A percentile compares a stretch with the other conserved stretches of the same genome.
phyloP scores from a whole-genome alignment of 495 filamentous ascomycete species.

The Amorphotheca resinae region DNA sequence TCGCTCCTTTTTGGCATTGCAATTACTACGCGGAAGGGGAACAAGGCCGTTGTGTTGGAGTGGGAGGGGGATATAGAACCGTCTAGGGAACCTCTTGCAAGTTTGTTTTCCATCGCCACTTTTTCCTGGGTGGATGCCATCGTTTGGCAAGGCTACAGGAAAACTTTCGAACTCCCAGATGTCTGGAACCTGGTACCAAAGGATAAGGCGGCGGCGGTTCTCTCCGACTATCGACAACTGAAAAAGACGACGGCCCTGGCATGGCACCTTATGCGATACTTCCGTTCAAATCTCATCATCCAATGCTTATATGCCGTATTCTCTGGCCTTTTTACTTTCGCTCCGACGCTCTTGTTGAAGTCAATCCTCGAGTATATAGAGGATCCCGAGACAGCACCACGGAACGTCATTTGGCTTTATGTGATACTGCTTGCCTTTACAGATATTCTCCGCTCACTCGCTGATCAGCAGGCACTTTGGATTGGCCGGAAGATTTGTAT shows the following conservation, averaged over 20 bases:
- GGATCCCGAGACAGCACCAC: slow-evolving; percentile 60
- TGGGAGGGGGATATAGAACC: slow-evolving; percentile 81
- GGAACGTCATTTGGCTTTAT: slow-evolving; percentile 91
- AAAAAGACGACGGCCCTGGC: slow-evolving; percentile 75
- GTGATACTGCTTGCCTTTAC: slow-evolving; percentile 80
- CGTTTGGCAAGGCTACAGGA: slow-evolving; percentile 80
- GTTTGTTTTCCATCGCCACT: slow-evolving; percentile 73
- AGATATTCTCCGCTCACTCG: slow-evolving; percentile 62
- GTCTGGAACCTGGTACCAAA: slow-evolving; percentile 87
- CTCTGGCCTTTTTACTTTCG: slow-evolving; percentile 72
- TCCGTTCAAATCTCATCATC: slow-evolving; percentile 59
- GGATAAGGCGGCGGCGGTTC: slow-evolving; percentile 70
- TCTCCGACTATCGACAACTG: slow-evolving; percentile 70
- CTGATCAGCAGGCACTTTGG: slow-evolving; percentile 81
- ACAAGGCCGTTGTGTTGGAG: slow-evolving; percentile 76
- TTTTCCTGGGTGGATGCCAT: slow-evolving; percentile 88
- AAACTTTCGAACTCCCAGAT: slow-evolving; percentile 66
- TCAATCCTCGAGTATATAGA: slow-evolving; percentile 90
- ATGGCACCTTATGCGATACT: slow-evolving; percentile 73
- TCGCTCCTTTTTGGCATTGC: slow-evolving; percentile 62
- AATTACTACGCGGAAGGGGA: slow-evolving; percentile 76
- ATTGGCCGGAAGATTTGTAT: slow-evolving; percentile 91
- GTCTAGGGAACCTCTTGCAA: slow-evolving; percentile 72
- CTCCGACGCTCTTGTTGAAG: slow-evolving; percentile 80
- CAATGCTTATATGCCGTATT: slow-evolving; percentile 74